Conservation (phyloP, 73 alveolate genomes). For the Stentor coeruleus region DNA sequence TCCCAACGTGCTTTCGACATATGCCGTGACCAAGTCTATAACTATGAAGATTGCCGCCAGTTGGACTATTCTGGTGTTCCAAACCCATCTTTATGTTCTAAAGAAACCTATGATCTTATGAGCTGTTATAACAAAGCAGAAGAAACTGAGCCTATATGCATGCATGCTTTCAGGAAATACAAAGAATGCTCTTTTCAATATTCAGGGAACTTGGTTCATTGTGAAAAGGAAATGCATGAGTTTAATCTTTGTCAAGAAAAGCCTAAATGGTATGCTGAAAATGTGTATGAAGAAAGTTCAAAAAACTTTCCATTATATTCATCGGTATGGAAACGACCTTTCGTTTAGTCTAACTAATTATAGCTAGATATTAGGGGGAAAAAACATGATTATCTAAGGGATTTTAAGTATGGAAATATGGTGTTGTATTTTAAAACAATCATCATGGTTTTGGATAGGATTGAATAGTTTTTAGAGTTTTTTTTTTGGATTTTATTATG, state of each 20-base stretch:
- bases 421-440: too few relatives aligned
- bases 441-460: too few relatives aligned
- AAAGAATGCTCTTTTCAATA: slow-evolving; percentile 21
- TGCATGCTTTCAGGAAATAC: slow-evolving; percentile 17
- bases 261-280: slow-evolving; percentile 25
- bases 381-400: too few relatives aligned
- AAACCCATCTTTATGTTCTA: background rate
- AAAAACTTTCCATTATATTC: too few relatives aligned
- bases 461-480: too few relatives aligned
- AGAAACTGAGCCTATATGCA: slow-evolving; percentile 30
- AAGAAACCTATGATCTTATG: slow-evolving; percentile 1
- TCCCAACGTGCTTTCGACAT: slow-evolving; percentile 26
- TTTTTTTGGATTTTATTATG: too few relatives aligned
- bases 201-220: slow-evolving; percentile 6
- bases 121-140: slow-evolving; percentile 25
- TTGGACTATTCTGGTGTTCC: background rate
- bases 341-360: too few relatives aligned
- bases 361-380: too few relatives aligned
- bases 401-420: too few relatives aligned
- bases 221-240: background rate
- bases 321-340: background rate
- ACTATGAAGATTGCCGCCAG: slow-evolving; percentile 30
- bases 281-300: background rate
- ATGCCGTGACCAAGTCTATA: slow-evolving; percentile 24
- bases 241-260: slow-evolving; percentile 21